Percentiles rank a stretch among this genome's conserved stretches.
Evolutionary conservation across 2,329 filamentous ascomycete genomes (phyloP).

Genomic region (Ceratocystis cacaofunesta): DNA sequence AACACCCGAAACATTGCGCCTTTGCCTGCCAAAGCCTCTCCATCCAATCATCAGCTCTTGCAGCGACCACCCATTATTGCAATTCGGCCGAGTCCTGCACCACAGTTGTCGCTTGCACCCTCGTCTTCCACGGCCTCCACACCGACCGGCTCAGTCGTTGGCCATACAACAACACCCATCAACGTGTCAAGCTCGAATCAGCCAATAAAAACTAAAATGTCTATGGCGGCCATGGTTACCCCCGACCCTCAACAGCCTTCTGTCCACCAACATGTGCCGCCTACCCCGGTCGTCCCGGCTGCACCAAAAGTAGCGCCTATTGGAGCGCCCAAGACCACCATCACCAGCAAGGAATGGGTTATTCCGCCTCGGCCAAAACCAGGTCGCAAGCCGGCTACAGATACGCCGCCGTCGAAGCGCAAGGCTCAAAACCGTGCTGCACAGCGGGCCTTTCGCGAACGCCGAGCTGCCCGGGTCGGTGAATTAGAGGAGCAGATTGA

Average conservation of each 20-base stretch:
- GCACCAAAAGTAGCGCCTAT: constrained; percentile 16
- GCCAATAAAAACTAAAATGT: constrained; percentile 25
- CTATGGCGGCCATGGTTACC: constrained; percentile 34
- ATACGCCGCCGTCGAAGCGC: constrained; percentile 82
- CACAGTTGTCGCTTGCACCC: constrained; percentile 4
- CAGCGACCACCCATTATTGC: constrained; percentile 15
- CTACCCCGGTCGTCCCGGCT: constrained; percentile 1
- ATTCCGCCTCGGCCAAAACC: constrained; percentile 76
- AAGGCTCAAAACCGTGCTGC: constrained; percentile 90
- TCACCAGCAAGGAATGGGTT: constrained; percentile 76
- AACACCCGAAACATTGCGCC: constrained; percentile 7
- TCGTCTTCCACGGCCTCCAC: constrained; percentile 21
- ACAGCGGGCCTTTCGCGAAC: constrained; percentile 78
- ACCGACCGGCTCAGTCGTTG: constrained; percentile 13
- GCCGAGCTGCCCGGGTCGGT: constrained; percentile 69
- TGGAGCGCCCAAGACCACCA: constrained; percentile 36
- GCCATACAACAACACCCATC: constrained; percentile 24
- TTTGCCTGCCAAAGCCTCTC: constrained; percentile 7
- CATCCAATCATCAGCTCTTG: constrained; percentile 1
- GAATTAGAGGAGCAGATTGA: constrained; percentile 56
- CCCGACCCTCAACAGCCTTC: constrained; percentile 23
- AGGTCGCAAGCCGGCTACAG: constrained; percentile 82
- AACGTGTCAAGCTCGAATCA: constrained; percentile 21
- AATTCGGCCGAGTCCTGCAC: constrained; percentile 14
- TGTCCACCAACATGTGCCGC: constrained; percentile 9